Percentiles rank a stretch among this genome's conserved stretches.
Conservation (phyloP, 805 yeast genomes). For the Saccharomycopsis fibuligera region DNA sequence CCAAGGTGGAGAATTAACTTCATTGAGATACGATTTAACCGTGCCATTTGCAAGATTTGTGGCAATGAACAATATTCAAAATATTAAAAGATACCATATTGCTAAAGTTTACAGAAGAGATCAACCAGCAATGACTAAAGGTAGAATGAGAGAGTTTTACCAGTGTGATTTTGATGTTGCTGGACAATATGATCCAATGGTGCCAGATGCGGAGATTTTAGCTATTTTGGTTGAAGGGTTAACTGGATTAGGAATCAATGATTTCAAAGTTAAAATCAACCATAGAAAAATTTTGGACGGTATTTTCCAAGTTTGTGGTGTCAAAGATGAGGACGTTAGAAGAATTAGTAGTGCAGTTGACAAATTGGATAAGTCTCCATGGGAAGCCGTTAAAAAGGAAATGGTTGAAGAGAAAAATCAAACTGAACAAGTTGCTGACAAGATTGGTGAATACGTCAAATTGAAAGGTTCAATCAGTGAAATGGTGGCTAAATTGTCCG, state of each 20-base stretch:
- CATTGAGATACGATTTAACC: slow-evolving; percentile 92
- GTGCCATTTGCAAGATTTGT: slow-evolving; percentile 98
- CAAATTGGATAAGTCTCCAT: slow-evolving; percentile 89
- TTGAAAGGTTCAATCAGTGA: slow-evolving; percentile 70
- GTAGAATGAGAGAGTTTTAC: slow-evolving; percentile 98
- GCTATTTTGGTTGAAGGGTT: slow-evolving; percentile 80
- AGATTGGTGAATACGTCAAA: slow-evolving; percentile 86
- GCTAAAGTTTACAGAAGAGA: slow-evolving; percentile 99
- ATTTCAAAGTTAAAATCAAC: slow-evolving; percentile 87
- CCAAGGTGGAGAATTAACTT: slow-evolving; percentile 97
- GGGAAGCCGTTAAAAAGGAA: slow-evolving; percentile 91
- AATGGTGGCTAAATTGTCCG: slow-evolving; percentile 46
- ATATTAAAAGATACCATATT: slow-evolving; percentile 90
- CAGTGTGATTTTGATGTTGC: slow-evolving; percentile 99
- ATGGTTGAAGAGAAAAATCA: slow-evolving; percentile 90
- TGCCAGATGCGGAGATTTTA: slow-evolving; percentile 90
- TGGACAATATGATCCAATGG: slow-evolving; percentile 88
- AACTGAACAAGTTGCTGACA: slow-evolving; percentile 85
- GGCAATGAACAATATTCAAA: slow-evolving; percentile 88
- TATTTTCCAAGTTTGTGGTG: slow-evolving; percentile 92
- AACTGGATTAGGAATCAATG: slow-evolving; percentile 73
- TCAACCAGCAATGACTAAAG: slow-evolving; percentile 99
- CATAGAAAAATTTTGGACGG: slow-evolving; percentile 97
- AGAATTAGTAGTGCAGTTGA: slow-evolving; percentile 93
- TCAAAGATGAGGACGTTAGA: slow-evolving; percentile 87